Evolutionary conservation across 306 rosid species (phyloP).

Genomic region (Fragaria iinumae): DNA sequence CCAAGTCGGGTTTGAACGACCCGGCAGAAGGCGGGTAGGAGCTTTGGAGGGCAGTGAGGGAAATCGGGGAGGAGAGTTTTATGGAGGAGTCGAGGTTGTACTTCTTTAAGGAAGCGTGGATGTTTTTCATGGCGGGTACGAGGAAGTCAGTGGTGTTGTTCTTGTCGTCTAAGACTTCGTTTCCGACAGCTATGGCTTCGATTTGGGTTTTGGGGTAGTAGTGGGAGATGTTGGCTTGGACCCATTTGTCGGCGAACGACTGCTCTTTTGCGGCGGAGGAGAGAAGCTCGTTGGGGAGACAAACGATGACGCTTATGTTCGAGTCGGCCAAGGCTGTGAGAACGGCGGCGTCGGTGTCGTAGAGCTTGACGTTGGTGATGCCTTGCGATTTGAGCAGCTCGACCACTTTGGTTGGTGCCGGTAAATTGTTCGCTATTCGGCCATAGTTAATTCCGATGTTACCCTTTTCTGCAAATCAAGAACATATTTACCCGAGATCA

Average conservation of each 20-base stretch:
- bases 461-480: constrained; percentile 39
- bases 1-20: constrained; percentile 55
- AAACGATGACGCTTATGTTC: constrained; percentile 44
- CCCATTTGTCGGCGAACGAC: constrained; percentile 75
- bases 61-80: constrained; percentile 70
- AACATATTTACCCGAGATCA: not conserved
- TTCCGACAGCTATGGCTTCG: constrained; percentile 77
- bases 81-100: constrained; percentile 39
- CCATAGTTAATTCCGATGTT: constrained; percentile 82
- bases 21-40: constrained; percentile 83
- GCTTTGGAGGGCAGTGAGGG: constrained; percentile 52
- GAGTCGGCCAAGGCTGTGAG: constrained; percentile 60
- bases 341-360: constrained; percentile 64
- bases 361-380: constrained; percentile 59
- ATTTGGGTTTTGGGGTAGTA: constrained; percentile 63
- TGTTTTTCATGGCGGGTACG: constrained; percentile 74
- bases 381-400: constrained; percentile 60
- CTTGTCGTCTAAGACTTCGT: constrained; percentile 79
- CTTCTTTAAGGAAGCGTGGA: constrained; percentile 42
- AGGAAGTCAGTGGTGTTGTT: constrained; percentile 59
- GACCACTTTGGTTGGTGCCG: constrained; percentile 58
- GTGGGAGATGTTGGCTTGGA: constrained; percentile 50
- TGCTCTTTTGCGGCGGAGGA: constrained; percentile 51
- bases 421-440: constrained; percentile 58
- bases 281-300: constrained; percentile 76